Base-by-base conservation (phyloP, 2,329 filamentous ascomycete genomes). In the Colletotrichum zoysiae region DNA sequence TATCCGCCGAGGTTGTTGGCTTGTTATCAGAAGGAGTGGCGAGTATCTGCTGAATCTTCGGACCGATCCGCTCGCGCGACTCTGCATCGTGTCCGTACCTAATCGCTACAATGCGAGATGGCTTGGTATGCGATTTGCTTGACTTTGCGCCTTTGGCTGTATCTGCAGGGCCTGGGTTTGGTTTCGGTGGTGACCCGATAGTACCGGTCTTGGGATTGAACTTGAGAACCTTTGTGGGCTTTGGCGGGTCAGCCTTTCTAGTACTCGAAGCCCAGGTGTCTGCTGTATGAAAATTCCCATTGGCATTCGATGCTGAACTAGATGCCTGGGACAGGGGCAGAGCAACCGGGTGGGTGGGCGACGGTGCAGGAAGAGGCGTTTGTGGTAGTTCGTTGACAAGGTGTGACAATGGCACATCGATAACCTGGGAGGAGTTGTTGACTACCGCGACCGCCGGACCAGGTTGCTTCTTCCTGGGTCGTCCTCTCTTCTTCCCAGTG, bases 1-100 rank as follows among this genome's bases (percentile, higher is more conserved):
- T 75, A 18, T 79, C 76, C 9, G 79, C 70, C 7, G 77, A 73
- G 7, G 76, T 76, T 42, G 76, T 76, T 42, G 20, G 26, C 40
- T 70, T 56, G 35, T 55, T 60, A 18, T 38, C 20, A 1, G 69
- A 48, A 11, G 66, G 65, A 38, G 79, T 78, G 26, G 77, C 75
- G 16, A 95, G 79, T 33, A 97, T 92, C 5, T 86, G 82, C 33
- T 90, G 82, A 67, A 97, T 92, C 74, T 85, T 86, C 11, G 85
- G 78, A 0, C 91, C 92, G 38, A 93, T 79, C 0, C 81, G 81
- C 42, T 79, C 77, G 50, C 86, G 85, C 50, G 81, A 82, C 38
- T 78, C 78, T 8, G 82, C 78, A 67, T 88, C 86, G 18, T 42
- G 40, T 23, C 68, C 46, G 59, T 46, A 67, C 61, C 61, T 60